These are phyloP conservation scores for Colletotrichum godetiae DNA, from an alignment of 2,329 filamentous ascomycete genomes.

Conservation along the genomic window DNA sequence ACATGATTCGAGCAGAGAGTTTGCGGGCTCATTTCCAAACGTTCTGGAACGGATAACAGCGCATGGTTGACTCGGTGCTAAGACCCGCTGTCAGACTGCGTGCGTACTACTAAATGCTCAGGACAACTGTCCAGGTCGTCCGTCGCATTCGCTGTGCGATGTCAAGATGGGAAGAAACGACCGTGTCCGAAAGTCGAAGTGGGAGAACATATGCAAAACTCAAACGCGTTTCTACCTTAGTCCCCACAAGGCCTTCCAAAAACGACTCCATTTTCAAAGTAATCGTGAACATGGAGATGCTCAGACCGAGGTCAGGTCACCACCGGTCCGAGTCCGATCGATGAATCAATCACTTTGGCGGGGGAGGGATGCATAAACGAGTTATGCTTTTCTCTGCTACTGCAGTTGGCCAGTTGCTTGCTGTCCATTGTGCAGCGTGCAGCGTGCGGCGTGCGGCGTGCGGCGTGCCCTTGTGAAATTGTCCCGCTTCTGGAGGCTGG, in stretches of 20 bases:
- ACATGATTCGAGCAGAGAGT: slow-evolving; percentile 29
- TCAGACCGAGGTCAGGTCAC: neutral
- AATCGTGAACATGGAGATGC: neutral
- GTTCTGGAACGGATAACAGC: slow-evolving; percentile 16
- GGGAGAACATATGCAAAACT: neutral
- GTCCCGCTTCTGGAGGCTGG: neutral
- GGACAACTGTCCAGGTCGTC: neutral
- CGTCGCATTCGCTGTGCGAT: neutral
- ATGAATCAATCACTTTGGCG: neutral
- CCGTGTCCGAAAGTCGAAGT: neutral
- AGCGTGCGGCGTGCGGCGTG: too few relatives aligned
- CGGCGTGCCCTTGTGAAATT: slow-evolving; percentile 6
- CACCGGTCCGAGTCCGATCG: neutral
- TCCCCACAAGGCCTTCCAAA: neutral
- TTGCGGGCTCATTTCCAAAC: slow-evolving; percentile 16
- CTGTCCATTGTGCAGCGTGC: too few relatives aligned
- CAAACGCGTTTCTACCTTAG: neutral
- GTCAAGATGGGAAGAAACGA: neutral
- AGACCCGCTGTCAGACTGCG: slow-evolving; percentile 8
- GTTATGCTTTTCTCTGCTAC: slow-evolving; percentile 21
- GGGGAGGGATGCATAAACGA: neutral
- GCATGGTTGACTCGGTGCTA: slow-evolving; percentile 17
- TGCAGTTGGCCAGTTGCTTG: neutral
- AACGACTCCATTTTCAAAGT: neutral
- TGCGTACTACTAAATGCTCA: too few relatives aligned